Evolutionary conservation across 768 basidiomycete genomes (phyloP), one percentile per base, ranked within the genome.

Genomic region (Termitomyces sp.): DNA sequence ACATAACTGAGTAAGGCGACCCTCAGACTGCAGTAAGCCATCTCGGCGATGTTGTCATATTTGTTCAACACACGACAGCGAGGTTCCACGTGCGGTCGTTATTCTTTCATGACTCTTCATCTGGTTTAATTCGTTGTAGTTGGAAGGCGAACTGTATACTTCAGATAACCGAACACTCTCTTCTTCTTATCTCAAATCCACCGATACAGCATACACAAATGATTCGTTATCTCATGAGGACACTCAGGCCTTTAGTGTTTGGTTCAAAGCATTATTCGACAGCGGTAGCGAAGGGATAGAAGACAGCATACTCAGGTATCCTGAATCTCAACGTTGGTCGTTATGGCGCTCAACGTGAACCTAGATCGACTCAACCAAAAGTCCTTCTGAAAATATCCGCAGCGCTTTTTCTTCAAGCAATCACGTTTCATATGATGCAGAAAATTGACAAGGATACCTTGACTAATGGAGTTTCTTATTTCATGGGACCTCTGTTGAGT

Each of bases 231-330:
- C 75, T 17, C 62, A 60, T 31, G 79, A 81, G 50, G 80, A 82
- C 41, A 63, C 69, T 41, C 58, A 59, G 42, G 75, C 78, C 19
- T 82, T 83, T 60, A 65, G 69, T 35, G 72, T 75, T 9, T 93
- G 91, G 91, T 83, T 78, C 62, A 91, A 89, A 64, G 86, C 87
- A 0, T 73, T 93, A 28, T 92, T 92, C 66, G 89, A 91, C 65
- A 83, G 74, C 49, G 75, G 73, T 57, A 90, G 82, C 60, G 91
- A 92, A 66, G 91, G 91, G 1, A 91, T 93, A 28, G 91, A 92
- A 61, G 91, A 93, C 63, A 84, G 80, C 14, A 87, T 90, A 54
- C 71, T 87, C 26, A 75, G 85, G 85, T 84, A 68, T 62, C 55
- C 23, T 42, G 30, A 8, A 37, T 55, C 12, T 38, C 28, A 35